A percentile compares a stretch with the other conserved stretches of the same genome.
These are phyloP conservation scores for Scolecobasidium constrictum DNA, from an alignment of 2,329 filamentous ascomycete genomes.

Conservation along the genomic window DNA sequence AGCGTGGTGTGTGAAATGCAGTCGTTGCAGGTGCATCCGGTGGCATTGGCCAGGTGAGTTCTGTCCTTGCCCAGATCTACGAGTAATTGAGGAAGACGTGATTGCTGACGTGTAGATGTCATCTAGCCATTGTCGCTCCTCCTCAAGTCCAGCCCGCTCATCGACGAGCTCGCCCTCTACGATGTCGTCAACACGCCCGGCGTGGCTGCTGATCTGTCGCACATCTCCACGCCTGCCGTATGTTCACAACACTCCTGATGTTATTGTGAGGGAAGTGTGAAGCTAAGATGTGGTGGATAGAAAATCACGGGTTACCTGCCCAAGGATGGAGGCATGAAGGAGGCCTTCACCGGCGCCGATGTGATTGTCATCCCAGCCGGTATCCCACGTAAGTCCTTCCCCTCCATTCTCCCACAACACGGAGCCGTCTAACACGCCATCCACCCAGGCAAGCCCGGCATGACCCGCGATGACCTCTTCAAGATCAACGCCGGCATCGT, in stretches of 20 bases:
- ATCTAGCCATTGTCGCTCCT: constrained; percentile 85
- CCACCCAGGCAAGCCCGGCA: constrained; percentile 81
- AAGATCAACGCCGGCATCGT: constrained; percentile 99
- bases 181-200: constrained; percentile 99
- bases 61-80: not conserved
- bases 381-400: constrained; percentile 69
- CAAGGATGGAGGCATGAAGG: constrained; percentile 70
- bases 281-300: constrained; percentile 32
- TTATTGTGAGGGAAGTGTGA: constrained; percentile 4
- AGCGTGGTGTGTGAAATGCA: too few species aligned
- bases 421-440: not conserved
- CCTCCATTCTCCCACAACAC: not conserved
- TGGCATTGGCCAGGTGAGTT: constrained; percentile 88
- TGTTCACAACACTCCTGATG: not conserved
- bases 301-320: constrained; percentile 84
- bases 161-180: constrained; percentile 91
- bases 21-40: constrained; percentile 90
- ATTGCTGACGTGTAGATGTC: not conserved
- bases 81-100: not conserved
- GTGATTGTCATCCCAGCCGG: constrained; percentile 96
- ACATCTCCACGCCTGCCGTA: constrained; percentile 86
- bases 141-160: constrained; percentile 77
- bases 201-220: constrained; percentile 89
- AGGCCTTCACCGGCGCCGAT: constrained; percentile 84
- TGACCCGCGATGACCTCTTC: constrained; percentile 99